phyloP scores from a whole-genome alignment of 768 basidiomycete genomes.

The Leccinum subgranulosum region DNA sequence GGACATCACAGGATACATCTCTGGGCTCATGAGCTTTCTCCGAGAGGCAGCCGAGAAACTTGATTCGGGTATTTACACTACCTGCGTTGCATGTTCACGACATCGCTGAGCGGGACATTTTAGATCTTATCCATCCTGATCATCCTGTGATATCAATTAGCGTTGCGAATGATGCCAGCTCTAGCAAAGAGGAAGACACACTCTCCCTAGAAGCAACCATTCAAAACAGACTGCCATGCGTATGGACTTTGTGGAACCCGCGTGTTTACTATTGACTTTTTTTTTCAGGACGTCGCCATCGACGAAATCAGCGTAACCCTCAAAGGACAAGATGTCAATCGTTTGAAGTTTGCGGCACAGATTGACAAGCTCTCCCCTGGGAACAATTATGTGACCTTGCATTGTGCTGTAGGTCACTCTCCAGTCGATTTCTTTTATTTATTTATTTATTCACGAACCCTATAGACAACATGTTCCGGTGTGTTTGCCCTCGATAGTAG shows the following conservation, averaged over 20 bases:
- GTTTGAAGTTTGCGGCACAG: constrained; percentile 51
- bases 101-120: constrained; percentile 9
- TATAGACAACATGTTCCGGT: constrained; percentile 63
- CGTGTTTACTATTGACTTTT: constrained; percentile 8
- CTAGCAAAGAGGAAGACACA: constrained; percentile 64
- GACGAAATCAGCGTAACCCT: constrained; percentile 64
- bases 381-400: constrained; percentile 51
- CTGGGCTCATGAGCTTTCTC: constrained; percentile 48
- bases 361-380: constrained; percentile 53
- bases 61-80: constrained; percentile 45
- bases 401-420: constrained; percentile 62
- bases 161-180: constrained; percentile 43
- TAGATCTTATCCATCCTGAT: constrained; percentile 66
- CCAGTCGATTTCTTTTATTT: not conserved
- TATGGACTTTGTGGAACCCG: constrained; percentile 37
- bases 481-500: constrained; percentile 64
- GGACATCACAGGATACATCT: constrained; percentile 50
- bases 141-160: constrained; percentile 65
- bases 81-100: not conserved
- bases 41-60: constrained; percentile 47
- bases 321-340: constrained; percentile 59
- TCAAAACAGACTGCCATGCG: constrained; percentile 71
- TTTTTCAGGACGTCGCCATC: constrained; percentile 51
- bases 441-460: not conserved
- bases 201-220: constrained; percentile 58